These are phyloP conservation scores for Saccharomycopsis fermentans DNA, from an alignment of 805 yeast genomes.

Conservation along the genomic window DNA sequence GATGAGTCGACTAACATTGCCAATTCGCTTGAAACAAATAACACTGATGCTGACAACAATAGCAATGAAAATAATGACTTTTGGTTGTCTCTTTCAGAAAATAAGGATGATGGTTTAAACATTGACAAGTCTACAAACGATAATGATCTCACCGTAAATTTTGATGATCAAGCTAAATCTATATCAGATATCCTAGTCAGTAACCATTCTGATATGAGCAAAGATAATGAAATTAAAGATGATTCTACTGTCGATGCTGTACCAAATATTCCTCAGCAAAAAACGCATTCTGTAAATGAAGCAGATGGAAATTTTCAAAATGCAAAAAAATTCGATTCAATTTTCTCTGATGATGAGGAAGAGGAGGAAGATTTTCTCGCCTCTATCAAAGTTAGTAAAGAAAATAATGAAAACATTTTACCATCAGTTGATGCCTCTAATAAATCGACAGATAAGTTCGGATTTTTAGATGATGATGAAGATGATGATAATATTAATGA, in stretches of 20 bases:
- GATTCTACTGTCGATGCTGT: background rate
- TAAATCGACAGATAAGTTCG: conserved; percentile 4
- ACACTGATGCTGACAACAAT: background rate
- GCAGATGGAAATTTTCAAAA: background rate
- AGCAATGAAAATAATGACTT: background rate
- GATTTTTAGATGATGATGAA: conserved; percentile 4
- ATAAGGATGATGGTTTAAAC: background rate
- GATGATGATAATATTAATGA: conserved; percentile 4
- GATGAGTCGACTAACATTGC: no score
- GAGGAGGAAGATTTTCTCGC: background rate
- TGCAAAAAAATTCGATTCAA: background rate
- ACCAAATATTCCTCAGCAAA: background rate
- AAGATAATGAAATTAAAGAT: background rate
- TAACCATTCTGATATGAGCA: background rate
- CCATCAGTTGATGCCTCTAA: background rate
- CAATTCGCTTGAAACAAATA: background rate
- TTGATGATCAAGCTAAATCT: background rate
- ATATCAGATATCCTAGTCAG: background rate
- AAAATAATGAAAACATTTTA: background rate
- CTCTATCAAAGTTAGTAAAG: background rate
- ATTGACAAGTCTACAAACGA: background rate
- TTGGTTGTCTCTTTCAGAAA: background rate
- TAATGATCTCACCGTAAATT: background rate
- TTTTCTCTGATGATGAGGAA: background rate
- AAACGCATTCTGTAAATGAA: background rate